Percentiles rank a stretch among this genome's conserved stretches.
Conservation (phyloP, 2,329 filamentous ascomycete genomes). For the Raffaelea ambrosiae region DNA sequence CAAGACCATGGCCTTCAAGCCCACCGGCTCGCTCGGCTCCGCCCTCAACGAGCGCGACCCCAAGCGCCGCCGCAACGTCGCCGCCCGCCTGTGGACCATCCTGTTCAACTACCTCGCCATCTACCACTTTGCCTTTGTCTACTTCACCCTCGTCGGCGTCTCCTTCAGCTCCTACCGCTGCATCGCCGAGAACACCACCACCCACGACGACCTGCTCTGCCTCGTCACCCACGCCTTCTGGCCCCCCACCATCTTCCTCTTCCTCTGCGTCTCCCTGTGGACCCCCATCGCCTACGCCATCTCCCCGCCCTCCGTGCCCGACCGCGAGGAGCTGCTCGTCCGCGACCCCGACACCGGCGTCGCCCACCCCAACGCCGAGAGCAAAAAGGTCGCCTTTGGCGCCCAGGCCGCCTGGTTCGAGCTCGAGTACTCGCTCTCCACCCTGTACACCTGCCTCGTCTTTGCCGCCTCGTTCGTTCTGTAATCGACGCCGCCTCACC, state of each 20-base stretch:
- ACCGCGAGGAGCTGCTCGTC: slow-evolving; percentile 35
- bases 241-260: slow-evolving; percentile 51
- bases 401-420: slow-evolving; percentile 48
- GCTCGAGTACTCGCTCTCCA: slow-evolving; percentile 43
- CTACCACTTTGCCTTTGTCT: slow-evolving; percentile 47
- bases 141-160: slow-evolving; percentile 42
- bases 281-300: slow-evolving; percentile 53
- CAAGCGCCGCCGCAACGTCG: slow-evolving; percentile 40
- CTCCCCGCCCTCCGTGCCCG: slow-evolving; percentile 43
- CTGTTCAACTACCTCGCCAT: slow-evolving; percentile 46
- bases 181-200: slow-evolving; percentile 25
- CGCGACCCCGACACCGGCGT: slow-evolving; percentile 46
- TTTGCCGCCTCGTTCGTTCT: slow-evolving; percentile 27
- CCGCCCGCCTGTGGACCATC: slow-evolving; percentile 43
- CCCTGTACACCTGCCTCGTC: slow-evolving; percentile 38
- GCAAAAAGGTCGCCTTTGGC: slow-evolving; percentile 27
- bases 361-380: slow-evolving; percentile 35
- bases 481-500: no score
- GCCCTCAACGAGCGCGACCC: slow-evolving; percentile 50
- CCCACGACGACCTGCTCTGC: slow-evolving; percentile 33
- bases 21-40: slow-evolving; percentile 48
- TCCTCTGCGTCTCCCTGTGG: slow-evolving; percentile 46
- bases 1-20: slow-evolving; percentile 48
- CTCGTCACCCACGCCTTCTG: slow-evolving; percentile 54
- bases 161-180: slow-evolving; percentile 42